Conservation (phyloP, 345 rosid species). For the Stellera chamaejasme region DNA sequence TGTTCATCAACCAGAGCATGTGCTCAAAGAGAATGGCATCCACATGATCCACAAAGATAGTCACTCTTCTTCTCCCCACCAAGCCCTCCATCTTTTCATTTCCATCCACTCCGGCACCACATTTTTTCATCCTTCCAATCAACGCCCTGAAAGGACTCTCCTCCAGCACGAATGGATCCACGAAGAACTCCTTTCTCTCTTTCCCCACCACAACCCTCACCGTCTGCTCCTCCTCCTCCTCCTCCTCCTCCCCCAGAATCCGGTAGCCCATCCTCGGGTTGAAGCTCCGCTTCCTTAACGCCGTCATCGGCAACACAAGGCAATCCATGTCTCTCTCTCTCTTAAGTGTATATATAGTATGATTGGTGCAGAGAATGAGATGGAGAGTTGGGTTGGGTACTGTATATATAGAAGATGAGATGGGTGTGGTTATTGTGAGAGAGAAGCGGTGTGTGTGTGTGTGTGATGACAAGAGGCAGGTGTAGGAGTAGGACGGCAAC, state of each 20-base stretch:
- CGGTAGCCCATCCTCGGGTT: constrained; percentile 37
- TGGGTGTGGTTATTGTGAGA: no score
- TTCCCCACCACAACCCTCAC: constrained; percentile 80
- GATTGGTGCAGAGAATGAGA: neutral
- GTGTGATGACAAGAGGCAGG: no score
- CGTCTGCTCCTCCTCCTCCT: constrained; percentile 10
- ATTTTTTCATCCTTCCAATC: constrained; percentile 28
- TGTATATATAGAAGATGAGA: constrained; percentile 2
- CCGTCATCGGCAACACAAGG: constrained; percentile 47
- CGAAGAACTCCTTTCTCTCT: constrained; percentile 65
- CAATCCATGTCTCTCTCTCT: constrained; percentile 64
- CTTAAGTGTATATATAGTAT: no score
- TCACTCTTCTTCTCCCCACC: constrained; percentile 16
- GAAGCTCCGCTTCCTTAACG: constrained; percentile 28
- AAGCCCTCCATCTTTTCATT: constrained; percentile 7
- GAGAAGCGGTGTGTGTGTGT: constrained; percentile 2
- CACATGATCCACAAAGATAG: constrained; percentile 39
- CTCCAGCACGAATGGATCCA: constrained; percentile 52
- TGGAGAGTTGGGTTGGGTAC: constrained; percentile 4
- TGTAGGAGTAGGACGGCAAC: no score
- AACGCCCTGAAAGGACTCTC: constrained; percentile 59
- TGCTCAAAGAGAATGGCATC: constrained; percentile 90
- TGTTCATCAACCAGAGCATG: constrained; percentile 75
- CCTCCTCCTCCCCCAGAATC: constrained; percentile 14
- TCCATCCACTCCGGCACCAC: neutral